Conservation (phyloP, 495 filamentous ascomycete species). For the Talaromyces stipitatus region DNA sequence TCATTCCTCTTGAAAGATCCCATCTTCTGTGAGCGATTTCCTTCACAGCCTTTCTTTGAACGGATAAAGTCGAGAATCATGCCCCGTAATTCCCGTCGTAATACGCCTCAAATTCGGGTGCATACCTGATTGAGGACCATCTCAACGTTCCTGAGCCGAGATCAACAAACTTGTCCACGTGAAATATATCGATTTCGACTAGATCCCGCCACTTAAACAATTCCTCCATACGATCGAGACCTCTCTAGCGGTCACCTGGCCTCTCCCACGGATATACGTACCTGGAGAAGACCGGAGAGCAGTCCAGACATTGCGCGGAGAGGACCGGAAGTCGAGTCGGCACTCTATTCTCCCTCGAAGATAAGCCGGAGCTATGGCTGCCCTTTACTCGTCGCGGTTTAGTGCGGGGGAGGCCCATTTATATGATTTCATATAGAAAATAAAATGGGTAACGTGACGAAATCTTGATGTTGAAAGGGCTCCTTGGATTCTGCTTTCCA, state of each 20-base stretch:
- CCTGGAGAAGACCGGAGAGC: not conserved
- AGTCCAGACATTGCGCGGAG: not conserved
- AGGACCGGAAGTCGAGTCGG: not conserved
- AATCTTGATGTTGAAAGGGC: not conserved
- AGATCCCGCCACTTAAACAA: no score
- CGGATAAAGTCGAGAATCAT: no score
- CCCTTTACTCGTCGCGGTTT: not conserved
- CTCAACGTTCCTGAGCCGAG: no score
- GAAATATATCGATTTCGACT: no score
- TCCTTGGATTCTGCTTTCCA: no score
- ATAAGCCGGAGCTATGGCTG: conserved; percentile 10
- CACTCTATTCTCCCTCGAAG: not conserved
- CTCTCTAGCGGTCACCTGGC: not conserved
- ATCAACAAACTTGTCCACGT: no score
- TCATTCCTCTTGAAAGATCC: no score
- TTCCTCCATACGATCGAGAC: not conserved
- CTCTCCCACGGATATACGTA: not conserved
- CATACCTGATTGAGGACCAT: no score
- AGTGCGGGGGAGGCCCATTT: conserved; percentile 10
- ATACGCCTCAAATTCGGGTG: no score
- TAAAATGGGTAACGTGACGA: not conserved
- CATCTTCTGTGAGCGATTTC: no score
- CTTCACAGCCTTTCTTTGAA: no score
- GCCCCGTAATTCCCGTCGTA: no score
- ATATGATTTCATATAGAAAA: not conserved